phyloP scores from a whole-genome alignment of 495 filamentous ascomycete species.

The Thozetella sp. region DNA sequence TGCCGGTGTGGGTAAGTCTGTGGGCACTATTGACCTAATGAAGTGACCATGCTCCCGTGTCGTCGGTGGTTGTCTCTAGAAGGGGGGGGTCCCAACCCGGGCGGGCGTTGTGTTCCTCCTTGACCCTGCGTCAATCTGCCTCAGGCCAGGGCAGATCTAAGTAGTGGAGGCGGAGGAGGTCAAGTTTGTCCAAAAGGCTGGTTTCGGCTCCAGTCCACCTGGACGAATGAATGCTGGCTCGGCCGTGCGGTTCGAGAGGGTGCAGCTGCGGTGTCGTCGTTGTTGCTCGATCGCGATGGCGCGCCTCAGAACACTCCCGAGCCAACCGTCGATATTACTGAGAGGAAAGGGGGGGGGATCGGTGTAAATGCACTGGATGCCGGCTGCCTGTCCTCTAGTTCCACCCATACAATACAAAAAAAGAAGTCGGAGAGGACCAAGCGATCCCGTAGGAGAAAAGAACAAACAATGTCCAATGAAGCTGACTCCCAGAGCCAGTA shows the following conservation, averaged over 20 bases:
- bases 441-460: background rate
- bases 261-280: background rate
- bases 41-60: background rate
- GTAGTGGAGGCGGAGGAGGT: background rate
- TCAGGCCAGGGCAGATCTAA: background rate
- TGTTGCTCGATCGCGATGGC: background rate
- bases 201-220: background rate
- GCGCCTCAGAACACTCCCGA: background rate
- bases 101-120: background rate
- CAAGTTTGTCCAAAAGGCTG: background rate
- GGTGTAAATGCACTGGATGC: background rate
- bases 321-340: conserved; percentile 1
- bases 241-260: background rate
- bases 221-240: background rate
- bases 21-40: background rate
- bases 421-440: background rate
- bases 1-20: conserved; percentile 5
- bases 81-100: background rate
- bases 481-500: conserved; percentile 5
- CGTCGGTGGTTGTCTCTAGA: background rate
- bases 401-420: background rate
- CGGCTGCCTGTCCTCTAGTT: background rate
- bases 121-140: background rate
- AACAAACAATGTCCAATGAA: background rate
- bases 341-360: background rate